Evolutionary conservation across 805 yeast species (phyloP).

Genomic region (Brettanomyces nanus): DNA sequence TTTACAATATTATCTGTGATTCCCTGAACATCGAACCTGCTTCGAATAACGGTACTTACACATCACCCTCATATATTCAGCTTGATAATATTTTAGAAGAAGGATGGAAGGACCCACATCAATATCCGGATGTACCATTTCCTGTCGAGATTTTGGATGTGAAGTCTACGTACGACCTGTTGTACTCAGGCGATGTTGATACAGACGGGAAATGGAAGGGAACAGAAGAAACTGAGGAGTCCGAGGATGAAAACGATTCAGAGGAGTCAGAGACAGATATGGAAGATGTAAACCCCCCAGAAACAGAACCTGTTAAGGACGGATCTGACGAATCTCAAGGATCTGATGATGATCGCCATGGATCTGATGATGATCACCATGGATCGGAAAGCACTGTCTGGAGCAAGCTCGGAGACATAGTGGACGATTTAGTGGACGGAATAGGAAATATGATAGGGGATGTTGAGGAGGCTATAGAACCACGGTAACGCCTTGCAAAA

Average conservation of each 20-base stretch:
- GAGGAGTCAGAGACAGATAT: conserved; percentile 2
- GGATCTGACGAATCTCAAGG: too few relatives aligned
- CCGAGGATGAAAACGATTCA: not conserved
- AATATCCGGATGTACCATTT: conserved; percentile 45
- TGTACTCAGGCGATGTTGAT: conserved; percentile 17
- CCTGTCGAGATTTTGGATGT: conserved; percentile 32
- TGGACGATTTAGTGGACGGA: conserved; percentile 2
- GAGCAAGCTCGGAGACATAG: conserved; percentile 1
- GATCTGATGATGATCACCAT: conserved; percentile 12
- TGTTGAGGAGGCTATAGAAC: conserved; percentile 2
- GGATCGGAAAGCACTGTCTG: conserved; percentile 8
- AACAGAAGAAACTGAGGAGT: conserved; percentile 3
- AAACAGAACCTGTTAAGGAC: conserved; percentile 2
- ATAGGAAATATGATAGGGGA: conserved; percentile 1
- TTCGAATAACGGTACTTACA: conserved; percentile 48
- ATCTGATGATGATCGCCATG: conserved; percentile 17
- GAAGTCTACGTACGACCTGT: conserved; percentile 43
- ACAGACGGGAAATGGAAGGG: not conserved
- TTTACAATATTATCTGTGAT: conserved; percentile 70
- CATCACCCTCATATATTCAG: conserved; percentile 17
- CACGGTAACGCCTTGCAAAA: conserved; percentile 1
- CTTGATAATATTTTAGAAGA: conserved; percentile 25
- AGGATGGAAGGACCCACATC: conserved; percentile 39
- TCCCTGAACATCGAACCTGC: conserved; percentile 45
- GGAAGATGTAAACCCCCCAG: not conserved